Evolutionary conservation across 2,329 filamentous ascomycete genomes (phyloP).

Genomic region (Verticillium albo-atrum): DNA sequence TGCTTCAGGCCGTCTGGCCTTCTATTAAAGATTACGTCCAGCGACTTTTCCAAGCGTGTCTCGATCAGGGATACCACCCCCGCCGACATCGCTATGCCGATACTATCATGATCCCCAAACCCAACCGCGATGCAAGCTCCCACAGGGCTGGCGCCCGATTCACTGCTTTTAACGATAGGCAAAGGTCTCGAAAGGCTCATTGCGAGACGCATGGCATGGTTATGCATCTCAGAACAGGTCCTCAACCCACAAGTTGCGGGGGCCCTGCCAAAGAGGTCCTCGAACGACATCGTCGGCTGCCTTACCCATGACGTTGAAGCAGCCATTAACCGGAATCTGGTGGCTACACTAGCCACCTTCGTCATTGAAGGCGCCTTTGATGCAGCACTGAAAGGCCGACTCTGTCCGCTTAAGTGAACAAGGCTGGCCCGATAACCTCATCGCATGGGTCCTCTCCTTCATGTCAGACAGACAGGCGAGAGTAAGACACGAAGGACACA

Average conservation of each 20-base stretch:
- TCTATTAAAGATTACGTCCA: slow-evolving; percentile 1
- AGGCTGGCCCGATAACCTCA: slow-evolving; percentile 10
- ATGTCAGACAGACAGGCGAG: slow-evolving; percentile 8
- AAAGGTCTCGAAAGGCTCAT: slow-evolving; percentile 21
- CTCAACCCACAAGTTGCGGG: slow-evolving; percentile 14
- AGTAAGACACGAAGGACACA: background rate
- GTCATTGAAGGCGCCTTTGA: slow-evolving; percentile 14
- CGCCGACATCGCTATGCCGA: slow-evolving; percentile 14
- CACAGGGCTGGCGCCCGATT: slow-evolving; percentile 18
- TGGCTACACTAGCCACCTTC: slow-evolving; percentile 10
- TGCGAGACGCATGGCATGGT: slow-evolving; percentile 14
- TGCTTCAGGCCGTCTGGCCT: slow-evolving; percentile 6
- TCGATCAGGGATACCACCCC: slow-evolving; percentile 13
- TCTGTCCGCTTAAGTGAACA: slow-evolving; percentile 11
- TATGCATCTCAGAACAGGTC: slow-evolving; percentile 13
- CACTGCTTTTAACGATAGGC: slow-evolving; percentile 19
- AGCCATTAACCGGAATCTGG: slow-evolving; percentile 6
- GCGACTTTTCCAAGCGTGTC: slow-evolving; percentile 12
- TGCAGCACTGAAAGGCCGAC: slow-evolving; percentile 12
- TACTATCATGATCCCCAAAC: slow-evolving; percentile 19
- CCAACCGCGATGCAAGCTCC: slow-evolving; percentile 12
- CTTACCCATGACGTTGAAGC: slow-evolving; percentile 15
- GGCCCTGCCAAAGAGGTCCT: slow-evolving; percentile 16
- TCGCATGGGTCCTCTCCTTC: slow-evolving; percentile 10
- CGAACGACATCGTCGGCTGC: slow-evolving; percentile 11